Evolutionary conservation across 2,329 filamentous ascomycete genomes (phyloP).

Genomic region (Sporothrix brunneoviolacea): DNA sequence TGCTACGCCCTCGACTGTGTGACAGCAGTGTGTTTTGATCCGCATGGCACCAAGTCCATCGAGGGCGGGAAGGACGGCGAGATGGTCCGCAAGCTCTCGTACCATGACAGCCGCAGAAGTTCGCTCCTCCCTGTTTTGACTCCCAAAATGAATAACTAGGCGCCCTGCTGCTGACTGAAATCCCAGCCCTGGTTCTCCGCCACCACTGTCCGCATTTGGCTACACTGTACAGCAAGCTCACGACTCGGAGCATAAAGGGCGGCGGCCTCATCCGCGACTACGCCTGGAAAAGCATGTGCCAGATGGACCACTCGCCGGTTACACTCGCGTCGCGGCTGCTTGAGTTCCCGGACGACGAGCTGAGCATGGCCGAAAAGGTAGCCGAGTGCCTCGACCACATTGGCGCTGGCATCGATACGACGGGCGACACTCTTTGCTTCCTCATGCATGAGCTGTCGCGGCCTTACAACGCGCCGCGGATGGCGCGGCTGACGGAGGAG

Average conservation of each 20-base stretch:
- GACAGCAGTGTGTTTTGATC: constrained; percentile 9
- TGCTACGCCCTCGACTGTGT: constrained; percentile 16
- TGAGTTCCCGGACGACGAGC: not conserved
- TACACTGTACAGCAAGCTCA: not conserved
- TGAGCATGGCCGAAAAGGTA: not conserved
- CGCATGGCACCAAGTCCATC: constrained; percentile 11
- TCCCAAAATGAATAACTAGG: not conserved
- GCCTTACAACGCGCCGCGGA: not conserved
- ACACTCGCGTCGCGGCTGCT: constrained; percentile 9
- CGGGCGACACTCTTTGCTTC: constrained; percentile 10
- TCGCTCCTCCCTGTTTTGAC: not conserved
- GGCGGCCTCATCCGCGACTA: constrained; percentile 3
- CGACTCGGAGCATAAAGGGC: not conserved
- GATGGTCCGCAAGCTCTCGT: constrained; percentile 9
- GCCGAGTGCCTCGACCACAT: constrained; percentile 10
- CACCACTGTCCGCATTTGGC: constrained; percentile 3
- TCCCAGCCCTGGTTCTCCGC: not conserved
- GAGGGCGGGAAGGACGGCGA: constrained; percentile 10
- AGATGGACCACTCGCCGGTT: not conserved
- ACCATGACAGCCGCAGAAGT: constrained; percentile 12
- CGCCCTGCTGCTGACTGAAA: not conserved
- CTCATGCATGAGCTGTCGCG: constrained; percentile 6
- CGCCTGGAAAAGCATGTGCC: constrained; percentile 1
- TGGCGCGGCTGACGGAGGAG: not conserved
- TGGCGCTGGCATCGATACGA: constrained; percentile 12